Conservation (phyloP, 805 yeast genomes). For the Komagataella pastoris region DNA sequence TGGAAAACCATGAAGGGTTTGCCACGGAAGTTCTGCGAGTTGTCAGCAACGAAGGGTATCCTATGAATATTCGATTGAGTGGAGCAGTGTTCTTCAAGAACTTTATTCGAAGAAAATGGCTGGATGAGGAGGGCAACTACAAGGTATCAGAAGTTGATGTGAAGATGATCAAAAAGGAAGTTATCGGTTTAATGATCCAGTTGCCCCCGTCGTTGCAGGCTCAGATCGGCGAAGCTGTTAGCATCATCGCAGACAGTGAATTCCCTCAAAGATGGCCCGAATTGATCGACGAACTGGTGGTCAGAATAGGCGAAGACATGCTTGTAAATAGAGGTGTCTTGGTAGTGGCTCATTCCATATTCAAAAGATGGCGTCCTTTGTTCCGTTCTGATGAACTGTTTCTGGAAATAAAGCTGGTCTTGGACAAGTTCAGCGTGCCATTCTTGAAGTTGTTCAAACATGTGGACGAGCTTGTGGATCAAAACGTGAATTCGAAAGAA, state of each 20-base stretch:
- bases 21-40: conserved; percentile 63
- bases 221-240: conserved; percentile 92
- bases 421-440: conserved; percentile 72
- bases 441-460: conserved; percentile 56
- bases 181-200: conserved; percentile 74
- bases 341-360: conserved; percentile 88
- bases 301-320: conserved; percentile 54
- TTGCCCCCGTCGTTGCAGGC: conserved; percentile 70
- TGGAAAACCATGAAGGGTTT: conserved; percentile 65
- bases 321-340: conserved; percentile 73
- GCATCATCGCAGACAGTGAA: conserved; percentile 89
- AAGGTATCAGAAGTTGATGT: conserved; percentile 49
- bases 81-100: conserved; percentile 88
- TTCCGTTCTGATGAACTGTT: conserved; percentile 85
- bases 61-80: conserved; percentile 58
- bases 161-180: conserved; percentile 54
- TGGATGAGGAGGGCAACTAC: conserved; percentile 78
- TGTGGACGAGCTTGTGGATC: conserved; percentile 53
- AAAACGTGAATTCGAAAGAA: conserved; percentile 29
- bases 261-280: conserved; percentile 86
- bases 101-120: conserved; percentile 74
- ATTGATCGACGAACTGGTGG: conserved; percentile 60
- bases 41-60: conserved; percentile 48
- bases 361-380: conserved; percentile 92
- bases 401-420: conserved; percentile 74